Conservation (phyloP, 192 early-diverging fungal species). For the Dimargaris xerosporica region DNA sequence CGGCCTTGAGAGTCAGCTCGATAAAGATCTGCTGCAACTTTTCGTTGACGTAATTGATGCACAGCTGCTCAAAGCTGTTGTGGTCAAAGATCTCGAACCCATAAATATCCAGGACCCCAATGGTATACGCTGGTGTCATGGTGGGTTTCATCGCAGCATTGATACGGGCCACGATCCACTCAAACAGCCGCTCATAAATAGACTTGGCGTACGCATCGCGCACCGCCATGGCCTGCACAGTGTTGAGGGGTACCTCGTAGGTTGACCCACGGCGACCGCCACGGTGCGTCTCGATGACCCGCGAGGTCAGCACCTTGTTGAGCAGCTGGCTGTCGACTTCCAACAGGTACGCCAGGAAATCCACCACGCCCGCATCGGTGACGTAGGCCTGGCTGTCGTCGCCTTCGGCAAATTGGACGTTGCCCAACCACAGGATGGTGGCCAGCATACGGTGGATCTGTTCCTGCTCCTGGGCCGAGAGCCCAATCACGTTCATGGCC, state of each 20-base stretch:
- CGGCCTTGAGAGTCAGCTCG: constrained; percentile 91
- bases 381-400: constrained; percentile 48
- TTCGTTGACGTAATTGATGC: constrained; percentile 98
- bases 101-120: constrained; percentile 97
- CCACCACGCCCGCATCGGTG: constrained; percentile 40
- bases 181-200: constrained; percentile 89
- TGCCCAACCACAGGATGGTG: constrained; percentile 91
- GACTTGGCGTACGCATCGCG: constrained; percentile 88
- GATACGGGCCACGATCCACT: constrained; percentile 94
- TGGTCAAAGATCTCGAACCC: constrained; percentile 94
- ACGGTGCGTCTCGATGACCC: constrained; percentile 59
- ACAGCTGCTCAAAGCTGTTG: constrained; percentile 97
- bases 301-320: constrained; percentile 45
- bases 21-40: constrained; percentile 98
- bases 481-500: constrained; percentile 88
- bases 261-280: constrained; percentile 58
- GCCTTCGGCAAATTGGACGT: constrained; percentile 76
- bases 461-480: constrained; percentile 62
- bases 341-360: constrained; percentile 60
- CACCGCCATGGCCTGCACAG: constrained; percentile 72
- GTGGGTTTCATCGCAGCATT: constrained; percentile 70
- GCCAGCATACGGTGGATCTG: constrained; percentile 85
- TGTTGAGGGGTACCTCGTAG: constrained; percentile 80
- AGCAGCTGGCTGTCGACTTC: constrained; percentile 41
- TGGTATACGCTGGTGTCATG: constrained; percentile 38